Base-by-base conservation (phyloP, 768 basidiomycete species). In the Clathrus columnatus region DNA sequence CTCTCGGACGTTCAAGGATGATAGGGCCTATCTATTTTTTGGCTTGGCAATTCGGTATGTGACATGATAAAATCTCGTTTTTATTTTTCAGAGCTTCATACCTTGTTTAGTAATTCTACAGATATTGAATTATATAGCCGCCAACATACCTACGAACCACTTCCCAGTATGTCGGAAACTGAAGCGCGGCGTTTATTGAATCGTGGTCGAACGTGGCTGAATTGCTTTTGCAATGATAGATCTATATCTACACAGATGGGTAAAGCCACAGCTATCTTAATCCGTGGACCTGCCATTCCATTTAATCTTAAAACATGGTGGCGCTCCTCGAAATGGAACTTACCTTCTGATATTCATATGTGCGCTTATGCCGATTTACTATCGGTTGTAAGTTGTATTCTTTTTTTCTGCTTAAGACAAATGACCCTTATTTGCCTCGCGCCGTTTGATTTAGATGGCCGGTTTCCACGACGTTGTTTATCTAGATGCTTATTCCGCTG, bases 201-300 rank as follows among this genome's bases (percentile, higher is more conserved):
- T 61, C 75, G 85, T 41, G 80, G 80, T 21, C 73, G 88, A 57
- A 83, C 82, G 26, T 89, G 86, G 85, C 71, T 88, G 53, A 81
- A 82, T 63, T 87, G 84, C 65, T 86, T 80, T 64, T 82, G 83
- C 60, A 78, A 84, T 54, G 88, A 91, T 63, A 80, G 82, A 6
- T 85, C 83, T 27, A 77, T 84, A 61, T 80, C 84, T n/a, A 81
- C 82, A 47, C 81, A 88, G 64, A 82, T 84, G 62, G 87, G 86
- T 8, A 88, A 87, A 62, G 76, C 83, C 44, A 80, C 83, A 11
- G 90, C 89, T 10, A 85, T 94, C 64, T 84, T 60, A 74, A 75
- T 62, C 67, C 73, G n/a, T 8, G 51, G 51, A 41, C 24, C 27
- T 5, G 5, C 51, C 5, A 36, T 52, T 21, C 51, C 51, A 10